phyloP scores from a whole-genome alignment of 192 early-diverging fungal species.

The Umbelopsis isabellina region DNA sequence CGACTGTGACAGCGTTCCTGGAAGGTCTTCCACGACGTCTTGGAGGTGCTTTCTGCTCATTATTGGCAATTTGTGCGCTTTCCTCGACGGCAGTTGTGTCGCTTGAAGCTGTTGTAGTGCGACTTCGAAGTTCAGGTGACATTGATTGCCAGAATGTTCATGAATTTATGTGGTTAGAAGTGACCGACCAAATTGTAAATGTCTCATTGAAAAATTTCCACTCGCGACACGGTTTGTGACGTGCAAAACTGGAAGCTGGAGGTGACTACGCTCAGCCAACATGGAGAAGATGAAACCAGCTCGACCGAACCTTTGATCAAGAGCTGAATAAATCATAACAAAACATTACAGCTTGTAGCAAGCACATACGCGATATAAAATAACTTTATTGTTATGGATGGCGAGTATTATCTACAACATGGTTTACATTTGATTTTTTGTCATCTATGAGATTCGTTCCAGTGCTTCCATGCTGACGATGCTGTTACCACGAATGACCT shows the following conservation, averaged over 20 bases:
- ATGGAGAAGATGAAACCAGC: no score
- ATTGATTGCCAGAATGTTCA: not conserved
- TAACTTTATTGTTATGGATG: not conserved
- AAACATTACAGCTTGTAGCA: no score
- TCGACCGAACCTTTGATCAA: no score
- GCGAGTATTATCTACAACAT: constrained; percentile 19
- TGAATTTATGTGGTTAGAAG: not conserved
- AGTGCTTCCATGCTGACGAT: constrained; percentile 71
- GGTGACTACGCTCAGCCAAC: no score
- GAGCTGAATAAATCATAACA: no score
- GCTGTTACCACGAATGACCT: constrained; percentile 79
- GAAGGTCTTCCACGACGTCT: not conserved
- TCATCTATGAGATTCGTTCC: constrained; percentile 58
- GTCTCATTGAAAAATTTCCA: no score
- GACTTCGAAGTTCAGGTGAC: constrained; percentile 15
- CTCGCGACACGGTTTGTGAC: no score
- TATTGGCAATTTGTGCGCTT: no score
- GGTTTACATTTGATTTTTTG: not conserved
- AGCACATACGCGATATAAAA: not conserved
- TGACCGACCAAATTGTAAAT: no score
- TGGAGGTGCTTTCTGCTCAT: not conserved
- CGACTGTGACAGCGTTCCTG: not conserved
- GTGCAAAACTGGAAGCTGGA: no score
- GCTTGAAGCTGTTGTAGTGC: not conserved
- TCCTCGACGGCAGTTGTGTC: not conserved